Evolutionary conservation across 2,329 filamentous ascomycete genomes (phyloP), one percentile per base, ranked within the genome.

Genomic region (Hymenotorrendiella dingleyae): DNA sequence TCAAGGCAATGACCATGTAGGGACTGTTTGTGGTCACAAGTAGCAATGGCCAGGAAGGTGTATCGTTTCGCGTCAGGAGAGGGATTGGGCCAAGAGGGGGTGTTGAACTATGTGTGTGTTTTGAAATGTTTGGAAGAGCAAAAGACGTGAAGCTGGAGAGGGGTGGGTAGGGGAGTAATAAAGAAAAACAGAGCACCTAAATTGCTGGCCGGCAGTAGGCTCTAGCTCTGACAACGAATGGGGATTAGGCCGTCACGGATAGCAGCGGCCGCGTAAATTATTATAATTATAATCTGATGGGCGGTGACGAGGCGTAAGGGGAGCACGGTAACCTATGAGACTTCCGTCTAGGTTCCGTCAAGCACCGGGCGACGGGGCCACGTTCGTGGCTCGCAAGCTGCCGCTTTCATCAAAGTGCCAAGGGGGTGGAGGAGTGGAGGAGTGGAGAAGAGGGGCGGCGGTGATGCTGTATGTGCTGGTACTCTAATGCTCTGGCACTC

Each of bases 251-350:
- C 26, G 24, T 28, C 28, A 38, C 38, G 36, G 36, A 37, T 38
- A 42, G 43, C 43, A 52, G 42, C 45, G 50, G 45, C 40, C 42
- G 49, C 40, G 47, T 48, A 49, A 40, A 52, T 49, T 46, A 47
- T 43, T 33, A 41, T 43, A 44, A 47, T 44, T 40, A 36, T 28
- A 36, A 30, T 38, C 34, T 36, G 39, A 47, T 37, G 45, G 43
- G 50, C 50, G 50, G 50, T 53, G 50, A 53, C 50, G 48, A 47
- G 39, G 48, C 42, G 36, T 42, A 46, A 27, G 22, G 45, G 40
- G 23, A 19, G 35, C 24, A 48, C n/a, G n/a, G n/a, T n/a, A n/a
- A n/a, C n/a, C n/a, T n/a, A n/a, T n/a, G n/a, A n/a, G n/a, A n/a
- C n/a, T n/a, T n/a, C n/a, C n/a, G n/a, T n/a, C n/a, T n/a, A n/a